phyloP scores from a whole-genome alignment of 2,329 filamentous ascomycete species.

The Pyrenophora seminiperda region DNA sequence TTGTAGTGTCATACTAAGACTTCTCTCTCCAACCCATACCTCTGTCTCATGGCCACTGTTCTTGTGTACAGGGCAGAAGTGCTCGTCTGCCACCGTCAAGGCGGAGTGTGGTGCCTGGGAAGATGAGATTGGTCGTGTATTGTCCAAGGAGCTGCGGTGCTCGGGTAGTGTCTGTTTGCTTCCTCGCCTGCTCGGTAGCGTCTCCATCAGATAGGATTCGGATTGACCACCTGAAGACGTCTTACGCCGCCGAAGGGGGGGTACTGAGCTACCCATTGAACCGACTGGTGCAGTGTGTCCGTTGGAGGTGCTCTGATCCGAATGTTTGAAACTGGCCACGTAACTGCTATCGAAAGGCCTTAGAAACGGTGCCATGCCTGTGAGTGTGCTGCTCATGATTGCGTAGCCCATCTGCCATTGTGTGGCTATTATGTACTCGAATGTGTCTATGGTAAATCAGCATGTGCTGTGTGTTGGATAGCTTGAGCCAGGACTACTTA shows the following conservation, averaged over 20 bases:
- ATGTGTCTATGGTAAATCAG: conserved; percentile 12
- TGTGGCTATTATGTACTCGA: conserved; percentile 38
- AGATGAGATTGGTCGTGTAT: background rate
- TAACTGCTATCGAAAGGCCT: conserved; percentile 39
- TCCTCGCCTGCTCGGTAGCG: conserved; percentile 5
- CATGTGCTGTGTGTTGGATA: no score
- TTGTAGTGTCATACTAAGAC: conserved; percentile 20
- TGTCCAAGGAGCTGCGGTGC: background rate
- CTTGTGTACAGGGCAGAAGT: conserved; percentile 31
- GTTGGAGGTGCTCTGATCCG: conserved; percentile 6
- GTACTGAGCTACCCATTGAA: conserved; percentile 1
- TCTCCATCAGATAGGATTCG: conserved; percentile 25
- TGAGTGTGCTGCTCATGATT: conserved; percentile 41
- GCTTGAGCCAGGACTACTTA: no score
- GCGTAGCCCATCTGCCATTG: conserved; percentile 47
- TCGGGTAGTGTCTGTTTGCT: conserved; percentile 12
- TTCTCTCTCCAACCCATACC: conserved; percentile 30
- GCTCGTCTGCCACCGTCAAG: conserved; percentile 22
- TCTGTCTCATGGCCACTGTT: conserved; percentile 28
- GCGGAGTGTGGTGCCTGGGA: conserved; percentile 15
- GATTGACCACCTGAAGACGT: conserved; percentile 7
- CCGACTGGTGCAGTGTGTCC: background rate
- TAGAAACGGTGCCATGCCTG: conserved; percentile 40
- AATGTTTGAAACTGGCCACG: conserved; percentile 26
- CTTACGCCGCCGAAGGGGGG: background rate